Conservation (phyloP, 2,329 filamentous ascomycete genomes). For the Pseudogymnoascus sp. region DNA sequence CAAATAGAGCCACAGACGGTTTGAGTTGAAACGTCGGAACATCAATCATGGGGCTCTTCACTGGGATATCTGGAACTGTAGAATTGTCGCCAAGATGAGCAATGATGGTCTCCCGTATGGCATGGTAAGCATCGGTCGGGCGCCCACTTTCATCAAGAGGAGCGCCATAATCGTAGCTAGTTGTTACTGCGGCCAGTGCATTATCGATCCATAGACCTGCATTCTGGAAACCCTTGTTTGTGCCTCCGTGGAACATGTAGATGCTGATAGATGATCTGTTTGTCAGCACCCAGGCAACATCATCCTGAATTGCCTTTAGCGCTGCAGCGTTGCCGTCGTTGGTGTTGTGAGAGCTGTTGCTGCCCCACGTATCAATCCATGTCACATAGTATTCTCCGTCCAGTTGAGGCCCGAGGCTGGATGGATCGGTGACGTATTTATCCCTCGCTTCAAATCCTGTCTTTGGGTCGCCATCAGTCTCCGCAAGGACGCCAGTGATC, state of each 20-base stretch:
- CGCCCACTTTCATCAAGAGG: conserved; percentile 43
- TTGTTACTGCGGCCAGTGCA: conserved; percentile 34
- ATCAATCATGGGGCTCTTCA: conserved; percentile 26
- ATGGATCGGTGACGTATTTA: conserved; percentile 35
- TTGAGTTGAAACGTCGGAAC: conserved; percentile 33
- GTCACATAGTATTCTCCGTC: conserved; percentile 43
- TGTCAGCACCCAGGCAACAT: conserved; percentile 32
- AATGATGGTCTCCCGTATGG: conserved; percentile 33
- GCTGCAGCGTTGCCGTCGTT: conserved; percentile 23
- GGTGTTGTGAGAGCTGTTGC: conserved; percentile 31
- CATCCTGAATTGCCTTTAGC: conserved; percentile 25
- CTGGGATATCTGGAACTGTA: conserved; percentile 31
- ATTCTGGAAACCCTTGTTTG: conserved; percentile 41
- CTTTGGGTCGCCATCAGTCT: conserved; percentile 37
- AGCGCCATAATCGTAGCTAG: conserved; percentile 44
- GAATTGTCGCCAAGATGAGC: conserved; percentile 31
- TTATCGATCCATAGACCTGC: conserved; percentile 37
- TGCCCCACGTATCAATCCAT: conserved; percentile 38
- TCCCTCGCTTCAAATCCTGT: conserved; percentile 35
- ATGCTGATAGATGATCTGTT: conserved; percentile 38
- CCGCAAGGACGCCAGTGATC: conserved; percentile 38
- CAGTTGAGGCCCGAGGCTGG: conserved; percentile 36
- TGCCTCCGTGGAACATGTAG: conserved; percentile 47
- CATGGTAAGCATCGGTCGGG: conserved; percentile 36
- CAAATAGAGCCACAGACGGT: conserved; percentile 34